These are phyloP conservation scores for Ophiostoma sp. DNA, from an alignment of 2,329 filamentous ascomycete genomes.

Conservation along the genomic window DNA sequence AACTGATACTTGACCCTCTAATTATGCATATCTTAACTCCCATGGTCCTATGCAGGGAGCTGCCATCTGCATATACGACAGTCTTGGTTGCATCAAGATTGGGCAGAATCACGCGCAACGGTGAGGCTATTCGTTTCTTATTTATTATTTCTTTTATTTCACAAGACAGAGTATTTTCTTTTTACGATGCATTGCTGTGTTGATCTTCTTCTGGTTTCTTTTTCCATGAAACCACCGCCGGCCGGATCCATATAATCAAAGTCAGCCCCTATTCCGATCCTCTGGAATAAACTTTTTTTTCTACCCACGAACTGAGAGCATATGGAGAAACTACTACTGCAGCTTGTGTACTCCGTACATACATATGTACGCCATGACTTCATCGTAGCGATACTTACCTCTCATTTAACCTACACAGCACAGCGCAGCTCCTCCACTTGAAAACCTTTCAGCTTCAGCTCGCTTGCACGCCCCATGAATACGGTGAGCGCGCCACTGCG, in stretches of 20 bases:
- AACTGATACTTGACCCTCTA: background rate
- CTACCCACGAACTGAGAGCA: background rate
- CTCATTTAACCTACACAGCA: background rate
- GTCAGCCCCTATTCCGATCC: slow-evolving; percentile 8
- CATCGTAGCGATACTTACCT: background rate
- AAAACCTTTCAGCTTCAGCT: background rate
- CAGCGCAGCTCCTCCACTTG: background rate
- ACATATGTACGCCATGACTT: background rate
- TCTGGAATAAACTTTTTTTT: background rate
- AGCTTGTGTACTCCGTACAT: too few species aligned
- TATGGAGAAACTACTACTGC: background rate
- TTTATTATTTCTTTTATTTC: too few species aligned
- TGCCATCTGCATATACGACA: background rate
- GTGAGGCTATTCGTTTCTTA: background rate
- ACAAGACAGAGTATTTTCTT: background rate
- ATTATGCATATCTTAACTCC: background rate
- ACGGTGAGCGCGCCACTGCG: background rate
- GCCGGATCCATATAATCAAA: slow-evolving; percentile 5
- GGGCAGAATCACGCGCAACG: background rate
- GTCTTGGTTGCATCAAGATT: background rate
- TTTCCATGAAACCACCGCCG: background rate
- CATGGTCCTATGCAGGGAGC: background rate
- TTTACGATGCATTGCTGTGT: background rate
- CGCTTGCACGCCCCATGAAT: slow-evolving; percentile 9
- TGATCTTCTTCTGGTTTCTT: background rate